Evolutionary conservation across 2,329 filamentous ascomycete species (phyloP), one percentile per base, ranked within the genome.

Genomic region (Epichloe baconii): DNA sequence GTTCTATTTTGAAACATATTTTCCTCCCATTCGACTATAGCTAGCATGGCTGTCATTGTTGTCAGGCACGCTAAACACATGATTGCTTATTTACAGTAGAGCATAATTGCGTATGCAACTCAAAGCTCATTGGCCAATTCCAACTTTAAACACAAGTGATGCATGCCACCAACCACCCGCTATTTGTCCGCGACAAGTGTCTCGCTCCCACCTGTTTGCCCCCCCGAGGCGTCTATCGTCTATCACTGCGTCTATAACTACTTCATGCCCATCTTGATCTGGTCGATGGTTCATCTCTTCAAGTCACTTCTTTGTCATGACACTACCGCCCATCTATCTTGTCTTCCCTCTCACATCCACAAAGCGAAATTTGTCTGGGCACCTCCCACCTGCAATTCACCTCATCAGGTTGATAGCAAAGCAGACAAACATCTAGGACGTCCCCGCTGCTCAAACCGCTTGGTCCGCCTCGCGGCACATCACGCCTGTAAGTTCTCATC

Each of bases 181-280:
- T 31, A 51, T 17, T 26, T 26, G 44, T 26, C 31, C 44, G 10
- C 31, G n/a, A 26, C 19, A 19, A 31, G 44, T 21, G 37, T 31
- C 23, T 36, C 14, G n/a, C 48, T 44, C 19, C 19, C 42, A 34
- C 14, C 42, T 37, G 7, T 19, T 14, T 37, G 40, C 17, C 26
- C 47, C 31, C 38, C 36, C 36, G 26, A 34, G 42, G 21, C 38
- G 38, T 46, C 48, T 31, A 31, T 31, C 31, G 31, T 31, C 31
- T 31, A 31, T 31, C 31, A 31, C 31, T 31, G 8, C 31, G 31
- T 31, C 31, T 45, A 48, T 51, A 51, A 47, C 44, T 47, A 42
- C 44, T 45, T 15, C n/a, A 37, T 50, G 51, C 42, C 54, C 49
- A 38, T 34, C 52, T 47, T 48, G 17, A 50, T 53, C 53, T 55